These are phyloP conservation scores for Pythium pyrilobum DNA, from an alignment of 352 stramenopile genomes.

Conservation along the genomic window DNA sequence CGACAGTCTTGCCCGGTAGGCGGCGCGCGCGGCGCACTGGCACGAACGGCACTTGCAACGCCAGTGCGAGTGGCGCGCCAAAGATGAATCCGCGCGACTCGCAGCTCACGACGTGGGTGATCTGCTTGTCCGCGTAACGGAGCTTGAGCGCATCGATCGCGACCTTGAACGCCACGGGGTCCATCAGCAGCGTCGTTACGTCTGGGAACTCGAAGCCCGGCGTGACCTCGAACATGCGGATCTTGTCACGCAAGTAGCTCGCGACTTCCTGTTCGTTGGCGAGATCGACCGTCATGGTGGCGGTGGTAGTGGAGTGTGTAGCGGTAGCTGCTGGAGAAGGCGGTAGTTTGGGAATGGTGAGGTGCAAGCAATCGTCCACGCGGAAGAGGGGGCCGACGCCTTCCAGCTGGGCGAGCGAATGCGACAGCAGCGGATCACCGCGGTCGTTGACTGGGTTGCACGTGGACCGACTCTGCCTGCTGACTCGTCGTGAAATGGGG, in stretches of 20 bases:
- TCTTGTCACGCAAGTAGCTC: slow-evolving; percentile 58
- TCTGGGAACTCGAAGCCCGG: slow-evolving; percentile 60
- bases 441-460: too few relatives aligned
- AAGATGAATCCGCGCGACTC: slow-evolving; percentile 83
- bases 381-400: too few relatives aligned
- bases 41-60: slow-evolving; percentile 61
- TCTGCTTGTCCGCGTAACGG: slow-evolving; percentile 45
- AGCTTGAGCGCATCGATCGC: slow-evolving; percentile 63
- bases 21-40: slow-evolving; percentile 59
- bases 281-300: slow-evolving; percentile 30
- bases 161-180: slow-evolving; percentile 67
- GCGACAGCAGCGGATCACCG: too few relatives aligned
- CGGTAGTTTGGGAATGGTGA: slow-evolving; percentile 3
- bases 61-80: slow-evolving; percentile 62
- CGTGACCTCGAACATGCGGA: slow-evolving; percentile 61
- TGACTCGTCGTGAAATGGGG: not conserved
- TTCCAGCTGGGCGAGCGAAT: not conserved
- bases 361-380: too few relatives aligned
- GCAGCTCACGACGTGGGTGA: slow-evolving; percentile 80
- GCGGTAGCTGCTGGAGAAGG: not conserved
- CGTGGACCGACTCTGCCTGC: not conserved
- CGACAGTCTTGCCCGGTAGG: slow-evolving; percentile 61
- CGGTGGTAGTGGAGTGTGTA: not conserved
- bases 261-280: slow-evolving; percentile 47
- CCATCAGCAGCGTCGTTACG: slow-evolving; percentile 65